Conservation (phyloP, 1,284 basidiomycete species). For the Hymenochaete sp. region DNA sequence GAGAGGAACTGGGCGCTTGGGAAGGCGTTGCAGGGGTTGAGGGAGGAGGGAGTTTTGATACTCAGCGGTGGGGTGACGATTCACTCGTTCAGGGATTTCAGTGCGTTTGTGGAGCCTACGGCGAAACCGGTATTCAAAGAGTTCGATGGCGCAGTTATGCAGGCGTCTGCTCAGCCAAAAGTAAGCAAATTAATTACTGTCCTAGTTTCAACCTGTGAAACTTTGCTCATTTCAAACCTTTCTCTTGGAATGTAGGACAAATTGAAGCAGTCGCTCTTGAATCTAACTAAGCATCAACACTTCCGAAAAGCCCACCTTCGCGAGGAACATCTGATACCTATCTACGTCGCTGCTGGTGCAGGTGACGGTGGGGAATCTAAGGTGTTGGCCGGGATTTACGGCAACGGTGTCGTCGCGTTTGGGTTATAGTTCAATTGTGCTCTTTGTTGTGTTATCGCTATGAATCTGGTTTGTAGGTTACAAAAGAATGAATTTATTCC, state of each 20-base stretch:
- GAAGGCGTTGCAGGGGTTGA: slow-evolving; percentile 49
- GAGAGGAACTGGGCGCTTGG: slow-evolving; percentile 59
- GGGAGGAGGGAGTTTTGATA: slow-evolving; percentile 56
- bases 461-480: background rate
- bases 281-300: slow-evolving; percentile 44
- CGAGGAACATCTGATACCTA: slow-evolving; percentile 65
- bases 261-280: slow-evolving; percentile 39
- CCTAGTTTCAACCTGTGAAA: slow-evolving; percentile 19
- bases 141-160: slow-evolving; percentile 52
- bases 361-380: slow-evolving; percentile 45
- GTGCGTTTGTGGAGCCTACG: slow-evolving; percentile 42
- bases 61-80: slow-evolving; percentile 63
- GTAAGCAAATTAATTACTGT: slow-evolving; percentile 31
- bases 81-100: slow-evolving; percentile 55
- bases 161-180: slow-evolving; percentile 41
- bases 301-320: slow-evolving; percentile 61
- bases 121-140: slow-evolving; percentile 40
- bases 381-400: slow-evolving; percentile 47
- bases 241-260: slow-evolving; percentile 25
- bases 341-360: slow-evolving; percentile 68
- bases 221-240: slow-evolving; percentile 10
- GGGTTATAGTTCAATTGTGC: slow-evolving; percentile 31
- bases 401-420: slow-evolving; percentile 54
- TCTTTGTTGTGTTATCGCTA: background rate
- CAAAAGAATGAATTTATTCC: background rate